Evolutionary conservation across 2,329 filamentous ascomycete species (phyloP), one percentile per base, ranked within the genome.

Genomic region (Fusarium armeniacum): DNA sequence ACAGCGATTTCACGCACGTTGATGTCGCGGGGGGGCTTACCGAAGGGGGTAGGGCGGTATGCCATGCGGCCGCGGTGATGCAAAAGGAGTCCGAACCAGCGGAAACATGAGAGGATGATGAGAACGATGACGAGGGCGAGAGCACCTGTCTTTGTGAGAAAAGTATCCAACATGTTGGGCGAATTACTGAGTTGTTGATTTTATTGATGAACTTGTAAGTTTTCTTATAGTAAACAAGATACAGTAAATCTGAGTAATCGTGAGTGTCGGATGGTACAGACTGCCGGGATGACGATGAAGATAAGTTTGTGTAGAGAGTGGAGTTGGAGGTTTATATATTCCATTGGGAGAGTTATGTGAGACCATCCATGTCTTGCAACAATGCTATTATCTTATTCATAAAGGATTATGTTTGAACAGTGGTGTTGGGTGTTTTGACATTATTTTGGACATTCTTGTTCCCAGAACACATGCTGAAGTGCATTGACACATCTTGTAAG

Each of bases 41-140:
- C 26, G 3, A 35, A n/a, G 38, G 24, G 35, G 11, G 49, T 41
- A 11, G 24, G 7, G 11, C 8, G 15, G 9, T 67, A 65, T 24
- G 12, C 16, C 32, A 4, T 12, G 10, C 35, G 49, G 7, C 59
- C 65, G 6, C 38, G n/a, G 5, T 52, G 53, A 5, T 66, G 36
- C 2, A 45, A 7, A 3, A 35, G 3, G 4, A 56, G 32, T 38
- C 68, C 15, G 5, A 30, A 22, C 33, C 35, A 52, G 15, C 49
- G 49, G 33, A 40, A 9, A 18, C 9, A 9, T 4, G 10, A 52
- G 9, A 52, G 9, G 10, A 41, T 5, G 2, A 41, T 26, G 4
- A 52, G 13, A 12, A 28, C 2, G 13, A 12, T 12, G 6, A 13
- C 18, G 13, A 51, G 15, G 24, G 35, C 24, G 10, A 40, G 5